phyloP scores from a whole-genome alignment of 176 grass and related monocot species.

The Phyllostachys edulis region DNA sequence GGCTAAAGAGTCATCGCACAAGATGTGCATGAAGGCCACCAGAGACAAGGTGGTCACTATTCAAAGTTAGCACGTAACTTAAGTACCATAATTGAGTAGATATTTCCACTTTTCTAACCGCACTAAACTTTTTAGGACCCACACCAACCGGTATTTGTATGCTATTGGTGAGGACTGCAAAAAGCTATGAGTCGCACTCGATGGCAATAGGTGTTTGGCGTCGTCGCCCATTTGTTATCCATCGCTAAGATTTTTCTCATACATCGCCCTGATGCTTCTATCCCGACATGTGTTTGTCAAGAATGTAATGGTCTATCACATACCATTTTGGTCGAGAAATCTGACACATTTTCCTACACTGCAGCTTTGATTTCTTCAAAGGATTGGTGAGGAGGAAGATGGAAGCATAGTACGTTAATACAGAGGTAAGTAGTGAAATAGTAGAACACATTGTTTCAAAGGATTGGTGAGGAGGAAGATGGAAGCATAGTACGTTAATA shows the following conservation, averaged over 20 bases:
- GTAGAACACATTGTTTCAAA: slow-evolving; percentile 41
- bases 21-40: slow-evolving; percentile 51
- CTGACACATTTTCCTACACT: slow-evolving; percentile 31
- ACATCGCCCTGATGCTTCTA: slow-evolving; percentile 1
- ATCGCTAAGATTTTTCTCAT: not conserved
- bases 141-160: slow-evolving; percentile 59
- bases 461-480: slow-evolving; percentile 91
- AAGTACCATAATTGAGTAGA: not conserved
- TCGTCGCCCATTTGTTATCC: not conserved
- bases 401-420: slow-evolving; percentile 15
- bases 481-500: slow-evolving; percentile 15
- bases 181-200: slow-evolving; percentile 83
- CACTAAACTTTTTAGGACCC: slow-evolving; percentile 45
- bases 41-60: slow-evolving; percentile 59
- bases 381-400: slow-evolving; percentile 91
- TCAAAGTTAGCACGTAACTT: slow-evolving; percentile 51
- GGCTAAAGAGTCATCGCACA: slow-evolving; percentile 78
- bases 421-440: not conserved
- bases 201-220: slow-evolving; percentile 74
- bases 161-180: slow-evolving; percentile 60
- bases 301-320: not conserved
- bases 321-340: not conserved
- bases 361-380: slow-evolving; percentile 95
- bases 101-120: slow-evolving; percentile 12
- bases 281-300: not conserved